These are phyloP conservation scores for Cordyceps tenuipes DNA, from an alignment of 2,329 filamentous ascomycete genomes.

Conservation along the genomic window DNA sequence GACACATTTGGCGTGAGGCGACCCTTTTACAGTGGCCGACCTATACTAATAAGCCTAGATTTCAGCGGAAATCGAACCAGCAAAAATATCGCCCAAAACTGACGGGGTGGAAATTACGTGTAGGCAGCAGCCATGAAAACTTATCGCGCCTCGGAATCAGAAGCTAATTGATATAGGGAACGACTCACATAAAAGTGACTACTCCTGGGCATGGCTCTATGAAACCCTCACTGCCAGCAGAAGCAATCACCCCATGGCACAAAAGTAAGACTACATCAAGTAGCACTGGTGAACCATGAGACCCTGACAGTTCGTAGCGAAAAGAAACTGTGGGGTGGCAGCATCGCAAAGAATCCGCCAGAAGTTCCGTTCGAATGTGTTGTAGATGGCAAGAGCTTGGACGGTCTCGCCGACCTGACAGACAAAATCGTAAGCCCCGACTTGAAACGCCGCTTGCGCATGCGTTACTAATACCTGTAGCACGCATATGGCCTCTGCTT, in stretches of 20 bases:
- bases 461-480: conserved; percentile 31
- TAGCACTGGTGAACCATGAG: neutral
- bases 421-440: conserved; percentile 47
- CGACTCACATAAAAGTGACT: conserved; percentile 61
- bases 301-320: neutral
- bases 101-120: conserved; percentile 28
- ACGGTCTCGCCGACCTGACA: conserved; percentile 54
- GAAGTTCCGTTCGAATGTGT: conserved; percentile 52
- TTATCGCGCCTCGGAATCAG: conserved; percentile 1
- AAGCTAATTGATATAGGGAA: conserved; percentile 44
- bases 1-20: conserved; percentile 31
- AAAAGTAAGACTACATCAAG: neutral
- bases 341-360: conserved; percentile 41
- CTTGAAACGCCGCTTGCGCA: neutral
- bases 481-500: conserved; percentile 67
- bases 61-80: conserved; percentile 22
- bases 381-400: conserved; percentile 38
- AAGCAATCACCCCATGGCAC: conserved; percentile 16
- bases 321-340: conserved; percentile 21
- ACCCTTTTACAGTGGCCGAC: neutral
- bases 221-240: conserved; percentile 23
- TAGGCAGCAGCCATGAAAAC: conserved; percentile 14
- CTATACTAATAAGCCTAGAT: conserved; percentile 20
- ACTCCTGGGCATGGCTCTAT: conserved; percentile 47
- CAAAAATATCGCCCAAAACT: conserved; percentile 19